Percentiles rank a stretch among this genome's conserved stretches.
These are phyloP conservation scores for Rhodotorula sp. DNA, from an alignment of 1,284 basidiomycete genomes.

Conservation along the genomic window DNA sequence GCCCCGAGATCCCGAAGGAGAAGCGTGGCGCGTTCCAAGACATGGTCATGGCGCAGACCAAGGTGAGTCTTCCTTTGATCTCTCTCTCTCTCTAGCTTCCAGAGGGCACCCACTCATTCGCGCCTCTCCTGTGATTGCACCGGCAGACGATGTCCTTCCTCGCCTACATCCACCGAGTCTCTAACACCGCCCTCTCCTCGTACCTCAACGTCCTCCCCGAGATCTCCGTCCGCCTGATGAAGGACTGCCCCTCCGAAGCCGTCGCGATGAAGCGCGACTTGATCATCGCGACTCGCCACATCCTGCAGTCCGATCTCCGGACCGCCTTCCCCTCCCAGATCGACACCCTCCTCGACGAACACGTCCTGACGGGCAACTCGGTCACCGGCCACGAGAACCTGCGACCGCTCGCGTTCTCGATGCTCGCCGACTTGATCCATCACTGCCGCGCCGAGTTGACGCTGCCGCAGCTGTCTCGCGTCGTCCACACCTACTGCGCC, in stretches of 20 bases:
- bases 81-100: neutral
- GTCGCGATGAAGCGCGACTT: constrained; percentile 67
- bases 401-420: constrained; percentile 78
- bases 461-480: constrained; percentile 70
- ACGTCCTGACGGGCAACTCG: constrained; percentile 82
- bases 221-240: constrained; percentile 77
- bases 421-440: constrained; percentile 89
- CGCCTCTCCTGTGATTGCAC: rapidly evolving
- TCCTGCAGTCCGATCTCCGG: constrained; percentile 77
- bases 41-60: constrained; percentile 89
- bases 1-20: constrained; percentile 61
- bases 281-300: constrained; percentile 87
- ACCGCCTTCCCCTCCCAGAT: constrained; percentile 78
- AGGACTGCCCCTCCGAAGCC: constrained; percentile 88
- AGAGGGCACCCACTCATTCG: neutral
- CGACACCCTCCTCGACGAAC: constrained; percentile 87
- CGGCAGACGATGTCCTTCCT: constrained; percentile 88
- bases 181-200: constrained; percentile 66
- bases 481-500: constrained; percentile 81
- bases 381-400: constrained; percentile 76
- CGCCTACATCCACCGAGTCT: constrained; percentile 80
- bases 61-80: constrained; percentile 56
- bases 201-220: constrained; percentile 81
- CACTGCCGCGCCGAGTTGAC: constrained; percentile 83
- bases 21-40: constrained; percentile 75